A percentile compares a stretch with the other conserved stretches of the same genome.
Conservation (phyloP, 371 early-diverging fungal genomes). For the Mortierella polycephala region DNA sequence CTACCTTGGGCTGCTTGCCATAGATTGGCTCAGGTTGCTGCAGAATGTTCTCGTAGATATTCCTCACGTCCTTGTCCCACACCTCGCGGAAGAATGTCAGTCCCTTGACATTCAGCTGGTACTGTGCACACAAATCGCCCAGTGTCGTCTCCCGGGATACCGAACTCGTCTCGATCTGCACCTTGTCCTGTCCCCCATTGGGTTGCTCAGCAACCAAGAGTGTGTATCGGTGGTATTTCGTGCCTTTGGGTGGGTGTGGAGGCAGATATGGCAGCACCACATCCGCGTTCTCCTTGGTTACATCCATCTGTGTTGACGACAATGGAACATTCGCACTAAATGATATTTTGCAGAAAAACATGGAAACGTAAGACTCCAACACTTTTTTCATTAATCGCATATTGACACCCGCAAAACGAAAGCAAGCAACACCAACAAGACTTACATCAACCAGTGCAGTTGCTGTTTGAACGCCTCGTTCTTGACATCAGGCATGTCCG, state of each 20-base stretch:
- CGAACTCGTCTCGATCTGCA: slow-evolving; percentile 53
- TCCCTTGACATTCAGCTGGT: slow-evolving; percentile 38
- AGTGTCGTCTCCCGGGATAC: slow-evolving; percentile 56
- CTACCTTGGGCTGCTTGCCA: slow-evolving; percentile 67
- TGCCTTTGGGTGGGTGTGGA: slow-evolving; percentile 86
- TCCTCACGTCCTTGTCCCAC: slow-evolving; percentile 77
- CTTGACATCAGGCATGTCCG: slow-evolving; percentile 57
- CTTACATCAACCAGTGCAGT: slow-evolving; percentile 51
- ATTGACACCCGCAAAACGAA: background rate
- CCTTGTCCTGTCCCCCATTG: slow-evolving; percentile 64
- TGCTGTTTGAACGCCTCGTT: slow-evolving; percentile 48
- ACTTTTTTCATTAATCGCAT: too few species aligned
- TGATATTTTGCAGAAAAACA: background rate
- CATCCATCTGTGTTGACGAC: slow-evolving; percentile 62
- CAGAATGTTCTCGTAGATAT: slow-evolving; percentile 75
- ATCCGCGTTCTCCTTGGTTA: slow-evolving; percentile 58
- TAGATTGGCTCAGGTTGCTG: slow-evolving; percentile 64
- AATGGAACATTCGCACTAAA: slow-evolving; percentile 72
- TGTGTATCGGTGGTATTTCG: slow-evolving; percentile 83
- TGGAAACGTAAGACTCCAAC: background rate
- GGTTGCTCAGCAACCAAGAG: slow-evolving; percentile 77
- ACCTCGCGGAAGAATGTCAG: slow-evolving; percentile 80
- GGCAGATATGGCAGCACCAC: slow-evolving; percentile 76
- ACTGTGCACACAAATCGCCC: slow-evolving; percentile 28
- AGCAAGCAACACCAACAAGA: background rate